phyloP scores from a whole-genome alignment of 208 protist species.

The Leishmania major region DNA sequence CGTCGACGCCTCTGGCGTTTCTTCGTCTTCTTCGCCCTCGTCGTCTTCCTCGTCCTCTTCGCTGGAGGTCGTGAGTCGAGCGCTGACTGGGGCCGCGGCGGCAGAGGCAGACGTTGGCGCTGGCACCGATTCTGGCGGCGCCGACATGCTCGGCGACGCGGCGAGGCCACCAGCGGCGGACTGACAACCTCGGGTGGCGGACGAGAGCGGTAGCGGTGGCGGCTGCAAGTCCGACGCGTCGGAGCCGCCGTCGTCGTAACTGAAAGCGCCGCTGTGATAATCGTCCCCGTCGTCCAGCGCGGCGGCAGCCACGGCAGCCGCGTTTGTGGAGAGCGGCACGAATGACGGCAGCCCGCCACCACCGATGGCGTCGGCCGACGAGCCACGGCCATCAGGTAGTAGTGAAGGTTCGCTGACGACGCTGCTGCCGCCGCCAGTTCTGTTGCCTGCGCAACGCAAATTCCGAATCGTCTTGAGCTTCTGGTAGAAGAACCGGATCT shows the following conservation, averaged over 20 bases:
- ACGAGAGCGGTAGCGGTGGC: constrained; percentile 20
- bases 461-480: constrained; percentile 44
- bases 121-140: not conserved
- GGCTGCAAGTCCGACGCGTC: not conserved
- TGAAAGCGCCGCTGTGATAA: not conserved
- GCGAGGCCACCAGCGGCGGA: not conserved
- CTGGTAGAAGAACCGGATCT: constrained; percentile 59
- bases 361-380: not conserved
- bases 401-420: not conserved
- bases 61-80: not conserved
- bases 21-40: constrained; percentile 36
- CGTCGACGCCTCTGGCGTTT: not conserved
- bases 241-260: not conserved
- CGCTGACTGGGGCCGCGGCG: not conserved
- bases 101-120: not conserved
- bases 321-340: constrained; percentile 3
- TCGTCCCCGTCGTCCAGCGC: constrained; percentile 21
- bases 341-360: not conserved
- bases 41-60: constrained; percentile 45
- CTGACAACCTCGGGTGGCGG: constrained; percentile 16
- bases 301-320: constrained; percentile 22
- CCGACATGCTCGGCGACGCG: not conserved
- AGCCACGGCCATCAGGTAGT: not conserved
- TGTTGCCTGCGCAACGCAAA: constrained; percentile 12
- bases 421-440: not conserved